phyloP scores from a whole-genome alignment of 2,329 filamentous ascomycete genomes.

The Cladosporium oxysporum region DNA sequence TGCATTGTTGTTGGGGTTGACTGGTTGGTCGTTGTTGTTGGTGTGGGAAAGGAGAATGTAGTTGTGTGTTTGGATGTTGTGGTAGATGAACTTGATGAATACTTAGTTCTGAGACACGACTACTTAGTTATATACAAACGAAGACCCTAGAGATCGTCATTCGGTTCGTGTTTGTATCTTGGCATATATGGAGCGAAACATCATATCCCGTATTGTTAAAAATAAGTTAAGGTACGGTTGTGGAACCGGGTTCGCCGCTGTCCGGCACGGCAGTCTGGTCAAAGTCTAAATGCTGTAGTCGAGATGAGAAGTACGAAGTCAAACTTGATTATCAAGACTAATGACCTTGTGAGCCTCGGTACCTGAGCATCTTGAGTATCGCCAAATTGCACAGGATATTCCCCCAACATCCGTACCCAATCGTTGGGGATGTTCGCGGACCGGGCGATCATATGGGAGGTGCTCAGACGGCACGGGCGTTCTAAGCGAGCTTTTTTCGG shows the following conservation, averaged over 20 bases:
- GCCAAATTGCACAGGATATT: not conserved
- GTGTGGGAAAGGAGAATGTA: too few species aligned
- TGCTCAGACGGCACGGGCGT: conserved; percentile 5
- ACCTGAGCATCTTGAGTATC: not conserved
- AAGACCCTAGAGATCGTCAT: not conserved
- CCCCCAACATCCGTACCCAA: not conserved
- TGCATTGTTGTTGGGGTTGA: conserved; percentile 9
- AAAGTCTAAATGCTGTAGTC: conserved; percentile 3
- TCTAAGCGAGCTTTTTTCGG: conserved; percentile 4
- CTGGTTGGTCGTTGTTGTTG: not conserved
- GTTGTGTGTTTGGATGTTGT: not conserved
- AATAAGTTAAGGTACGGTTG: conserved; percentile 9
- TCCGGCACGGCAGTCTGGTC: not conserved
- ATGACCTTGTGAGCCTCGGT: not conserved
- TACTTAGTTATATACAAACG: not conserved
- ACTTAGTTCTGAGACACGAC: too few species aligned
- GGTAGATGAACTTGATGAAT: not conserved
- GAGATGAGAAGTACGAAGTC: not conserved
- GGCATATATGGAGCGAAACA: conserved; percentile 3
- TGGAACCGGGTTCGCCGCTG: conserved; percentile 1
- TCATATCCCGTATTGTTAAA: conserved; percentile 5
- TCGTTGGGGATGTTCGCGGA: not conserved
- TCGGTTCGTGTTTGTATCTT: conserved; percentile 4
- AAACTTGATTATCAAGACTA: not conserved
- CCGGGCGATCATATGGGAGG: not conserved